Percentiles rank a stretch among this genome's conserved stretches.
Evolutionary conservation across 2,329 filamentous ascomycete genomes (phyloP).

Genomic region (Botrytis fabae): DNA sequence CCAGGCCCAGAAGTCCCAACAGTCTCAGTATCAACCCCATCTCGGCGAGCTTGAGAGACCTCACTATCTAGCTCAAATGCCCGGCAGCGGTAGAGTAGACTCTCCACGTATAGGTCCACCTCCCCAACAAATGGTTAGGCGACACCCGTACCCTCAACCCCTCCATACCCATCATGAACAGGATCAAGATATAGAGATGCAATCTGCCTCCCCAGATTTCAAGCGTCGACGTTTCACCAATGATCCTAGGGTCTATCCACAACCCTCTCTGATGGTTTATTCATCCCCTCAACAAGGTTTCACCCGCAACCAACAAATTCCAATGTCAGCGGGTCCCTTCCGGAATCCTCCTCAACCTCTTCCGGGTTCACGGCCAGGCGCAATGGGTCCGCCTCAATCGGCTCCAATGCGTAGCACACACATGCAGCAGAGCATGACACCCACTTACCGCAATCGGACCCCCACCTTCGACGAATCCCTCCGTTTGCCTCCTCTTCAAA

Average conservation of each 20-base stretch:
- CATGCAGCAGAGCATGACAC: conserved; percentile 31
- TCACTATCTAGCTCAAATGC: conserved; percentile 31
- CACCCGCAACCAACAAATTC: conserved; percentile 31
- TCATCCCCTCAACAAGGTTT: conserved; percentile 32
- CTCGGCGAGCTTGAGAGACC: conserved; percentile 29
- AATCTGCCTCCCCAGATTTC: conserved; percentile 53
- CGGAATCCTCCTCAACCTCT: conserved; percentile 36
- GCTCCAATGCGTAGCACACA: conserved; percentile 30
- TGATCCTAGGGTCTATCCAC: conserved; percentile 43
- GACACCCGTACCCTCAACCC: conserved; percentile 32
- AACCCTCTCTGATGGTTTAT: conserved; percentile 44
- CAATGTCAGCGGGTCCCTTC: conserved; percentile 41
- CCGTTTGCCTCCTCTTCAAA: conserved; percentile 41
- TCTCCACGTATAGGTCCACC: conserved; percentile 31
- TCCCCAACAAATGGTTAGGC: conserved; percentile 30
- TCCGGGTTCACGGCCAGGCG: conserved; percentile 39
- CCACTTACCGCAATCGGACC: conserved; percentile 31
- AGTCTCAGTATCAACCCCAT: conserved; percentile 23
- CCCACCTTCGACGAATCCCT: conserved; percentile 40
- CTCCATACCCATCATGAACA: conserved; percentile 39
- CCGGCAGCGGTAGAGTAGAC: conserved; percentile 33
- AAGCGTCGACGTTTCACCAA: conserved; percentile 64
- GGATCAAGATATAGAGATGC: conserved; percentile 45
- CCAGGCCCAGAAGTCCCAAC: neutral
- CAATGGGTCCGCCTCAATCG: conserved; percentile 38